Conservation (phyloP, 2,329 filamentous ascomycete species). For the Aureobasidium subglaciale region DNA sequence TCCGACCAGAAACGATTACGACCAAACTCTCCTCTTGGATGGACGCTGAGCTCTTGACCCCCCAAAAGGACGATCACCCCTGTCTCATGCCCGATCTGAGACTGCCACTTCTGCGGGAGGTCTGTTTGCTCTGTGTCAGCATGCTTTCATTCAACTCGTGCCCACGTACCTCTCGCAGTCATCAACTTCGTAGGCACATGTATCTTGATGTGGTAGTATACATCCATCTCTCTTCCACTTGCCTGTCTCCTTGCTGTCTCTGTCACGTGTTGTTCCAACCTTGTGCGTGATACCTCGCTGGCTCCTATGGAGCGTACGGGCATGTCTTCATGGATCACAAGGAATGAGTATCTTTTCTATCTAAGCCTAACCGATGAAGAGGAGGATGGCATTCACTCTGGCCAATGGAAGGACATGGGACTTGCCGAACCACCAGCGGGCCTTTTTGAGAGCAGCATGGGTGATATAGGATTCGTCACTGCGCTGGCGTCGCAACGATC, state of each 20-base stretch:
- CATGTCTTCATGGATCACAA: not conserved
- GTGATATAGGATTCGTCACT: not conserved
- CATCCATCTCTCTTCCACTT: not conserved
- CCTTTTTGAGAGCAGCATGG: not conserved
- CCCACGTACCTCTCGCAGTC: not conserved
- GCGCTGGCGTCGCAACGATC: not conserved
- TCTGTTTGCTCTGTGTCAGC: conserved; percentile 9
- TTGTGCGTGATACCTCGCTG: not conserved
- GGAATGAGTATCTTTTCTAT: not conserved
- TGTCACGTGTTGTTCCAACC: not conserved
- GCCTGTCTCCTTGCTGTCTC: not conserved
- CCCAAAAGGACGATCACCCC: not conserved
- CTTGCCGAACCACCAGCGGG: not conserved
- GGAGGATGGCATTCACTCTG: not conserved
- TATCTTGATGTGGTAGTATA: conserved; percentile 5
- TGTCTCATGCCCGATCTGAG: not conserved
- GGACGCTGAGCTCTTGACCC: not conserved
- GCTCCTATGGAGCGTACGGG: not conserved
- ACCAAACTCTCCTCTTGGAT: not conserved
- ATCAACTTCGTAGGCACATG: conserved; percentile 4
- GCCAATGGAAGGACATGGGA: not conserved
- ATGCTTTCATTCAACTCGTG: conserved; percentile 3
- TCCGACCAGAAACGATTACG: conserved; percentile 11
- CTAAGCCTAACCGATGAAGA: not conserved
- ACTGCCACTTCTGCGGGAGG: not conserved